Conservation (phyloP, 78 protist species). For the Dictyostelium brefeldianum region DNA sequence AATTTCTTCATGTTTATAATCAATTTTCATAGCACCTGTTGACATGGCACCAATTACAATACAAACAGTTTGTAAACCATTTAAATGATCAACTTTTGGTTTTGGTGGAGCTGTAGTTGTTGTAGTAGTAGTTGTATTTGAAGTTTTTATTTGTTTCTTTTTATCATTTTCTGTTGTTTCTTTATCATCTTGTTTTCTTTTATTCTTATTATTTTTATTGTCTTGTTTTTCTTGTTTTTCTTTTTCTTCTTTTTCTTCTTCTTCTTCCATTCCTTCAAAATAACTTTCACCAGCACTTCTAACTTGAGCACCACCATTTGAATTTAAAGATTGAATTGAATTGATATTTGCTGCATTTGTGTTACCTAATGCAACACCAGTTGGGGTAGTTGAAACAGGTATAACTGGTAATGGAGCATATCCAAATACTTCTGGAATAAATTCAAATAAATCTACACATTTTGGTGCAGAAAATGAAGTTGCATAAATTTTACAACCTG, state of each 20-base stretch:
- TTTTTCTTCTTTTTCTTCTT: conserved; percentile 9
- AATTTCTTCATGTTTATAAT: conserved; percentile 85
- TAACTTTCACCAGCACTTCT: conserved; percentile 71
- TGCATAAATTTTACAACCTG: conserved; percentile 62
- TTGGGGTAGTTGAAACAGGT: conserved; percentile 22
- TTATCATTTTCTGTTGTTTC: conserved; percentile 1
- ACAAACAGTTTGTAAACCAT: conserved; percentile 75
- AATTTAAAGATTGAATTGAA: conserved; percentile 10
- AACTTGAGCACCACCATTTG: conserved; percentile 12
- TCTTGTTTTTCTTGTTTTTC: not conserved
- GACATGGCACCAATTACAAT: conserved; percentile 95
- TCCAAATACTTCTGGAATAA: conserved; percentile 55
- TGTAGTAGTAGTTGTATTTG: not conserved
- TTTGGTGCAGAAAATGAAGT: conserved; percentile 73
- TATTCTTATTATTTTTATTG: conserved; percentile 15
- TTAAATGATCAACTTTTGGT: conserved; percentile 28
- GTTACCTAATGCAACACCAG: conserved; percentile 12
- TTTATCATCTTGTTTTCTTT: conserved; percentile 30
- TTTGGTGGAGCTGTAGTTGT: not conserved
- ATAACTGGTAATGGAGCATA: conserved; percentile 68
- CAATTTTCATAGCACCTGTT: conserved; percentile 89
- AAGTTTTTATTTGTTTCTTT: conserved; percentile 17
- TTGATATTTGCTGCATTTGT: not conserved
- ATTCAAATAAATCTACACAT: conserved; percentile 79
- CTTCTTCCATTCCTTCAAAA: conserved; percentile 28